A percentile compares a stretch with the other conserved stretches of the same genome.
Conservation (phyloP, 1,284 basidiomycete genomes). For the Tilletia setariae region DNA sequence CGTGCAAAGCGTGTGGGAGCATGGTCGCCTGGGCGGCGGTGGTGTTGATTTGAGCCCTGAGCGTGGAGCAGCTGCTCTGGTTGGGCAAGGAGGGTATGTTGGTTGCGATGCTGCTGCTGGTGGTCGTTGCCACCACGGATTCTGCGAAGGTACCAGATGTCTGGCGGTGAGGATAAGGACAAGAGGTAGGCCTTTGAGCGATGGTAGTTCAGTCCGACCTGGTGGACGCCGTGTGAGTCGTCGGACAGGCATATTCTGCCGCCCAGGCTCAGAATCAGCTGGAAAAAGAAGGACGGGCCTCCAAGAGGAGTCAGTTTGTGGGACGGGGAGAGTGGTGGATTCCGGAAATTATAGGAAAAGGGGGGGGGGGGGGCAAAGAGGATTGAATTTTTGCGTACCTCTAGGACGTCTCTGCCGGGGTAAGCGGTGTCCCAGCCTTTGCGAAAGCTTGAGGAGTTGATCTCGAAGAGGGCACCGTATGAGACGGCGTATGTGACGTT, state of each 20-base stretch:
- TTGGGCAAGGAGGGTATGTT: not conserved
- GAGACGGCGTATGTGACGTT: conserved; percentile 72
- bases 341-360: not conserved
- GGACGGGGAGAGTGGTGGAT: not conserved
- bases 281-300: not conserved
- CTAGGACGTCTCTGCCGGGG: conserved; percentile 72
- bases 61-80: not conserved
- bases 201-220: conserved; percentile 82
- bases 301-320: too few relatives aligned
- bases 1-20: not conserved
- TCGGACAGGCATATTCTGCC: conserved; percentile 86
- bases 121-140: not conserved
- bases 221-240: conserved; percentile 86
- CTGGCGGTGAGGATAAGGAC: conserved; percentile 2
- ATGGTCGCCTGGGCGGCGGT: not conserved
- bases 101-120: too few relatives aligned
- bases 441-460: conserved; percentile 85
- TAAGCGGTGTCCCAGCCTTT: conserved; percentile 86
- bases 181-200: conserved; percentile 69
- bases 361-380: not conserved
- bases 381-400: conserved; percentile 64
- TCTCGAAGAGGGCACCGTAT: conserved; percentile 90
- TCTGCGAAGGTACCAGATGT: conserved; percentile 10
- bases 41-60: not conserved
- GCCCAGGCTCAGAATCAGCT: conserved; percentile 68